Base-by-base conservation (phyloP, 208 protist species). In the Hexamita inflata region DNA sequence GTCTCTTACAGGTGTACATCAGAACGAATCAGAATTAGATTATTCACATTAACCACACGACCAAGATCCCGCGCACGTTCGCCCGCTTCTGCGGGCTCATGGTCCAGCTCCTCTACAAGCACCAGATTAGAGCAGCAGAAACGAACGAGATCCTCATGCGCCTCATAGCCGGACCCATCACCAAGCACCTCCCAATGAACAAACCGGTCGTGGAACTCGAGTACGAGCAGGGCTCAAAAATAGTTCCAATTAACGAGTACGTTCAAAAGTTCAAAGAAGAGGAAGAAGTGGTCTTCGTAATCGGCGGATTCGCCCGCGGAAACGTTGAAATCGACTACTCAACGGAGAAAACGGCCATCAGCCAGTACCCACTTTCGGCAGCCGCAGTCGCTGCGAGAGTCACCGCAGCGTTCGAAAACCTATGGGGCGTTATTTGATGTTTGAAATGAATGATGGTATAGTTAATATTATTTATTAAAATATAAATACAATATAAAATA, bases 41-140 rank as follows among this genome's bases (percentile, higher is more conserved):
- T 74, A 90, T 94, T 75, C 82, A 90, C 30, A 89, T 97, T 15
- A 94, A 97, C 81, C 94, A 94, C 13, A 88, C 93, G 24, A 92
- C 93, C 58, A 88, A 93, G 42, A 93, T 98, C 38, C 96, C 96
- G 29, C 89, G 95, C 57, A 96, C 95, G 32, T 95, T 94, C 81
- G 89, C 92, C 34, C 89, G 95, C 26, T 99, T 99, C 82, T 85
- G 92, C 60, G 94, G 94, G 75, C 91, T 98, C 80, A 97, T 98
- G 92, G 93, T 97, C 24, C 90, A 95, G 81, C 86, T 97, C 49
- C 87, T 99, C 59, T 92, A 96, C 83, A 96, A 97, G 83, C 88
- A 96, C 58, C 94, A 90, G 80, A 95, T 99, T 79, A 84, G 92
- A 59, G 91, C 90, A 11, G 78, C 80, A 0, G 80, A 89, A 70